A percentile compares a stretch with the other conserved stretches of the same genome.
phyloP scores from a whole-genome alignment of 257 asterid species.

The Petunia axillaris region DNA sequence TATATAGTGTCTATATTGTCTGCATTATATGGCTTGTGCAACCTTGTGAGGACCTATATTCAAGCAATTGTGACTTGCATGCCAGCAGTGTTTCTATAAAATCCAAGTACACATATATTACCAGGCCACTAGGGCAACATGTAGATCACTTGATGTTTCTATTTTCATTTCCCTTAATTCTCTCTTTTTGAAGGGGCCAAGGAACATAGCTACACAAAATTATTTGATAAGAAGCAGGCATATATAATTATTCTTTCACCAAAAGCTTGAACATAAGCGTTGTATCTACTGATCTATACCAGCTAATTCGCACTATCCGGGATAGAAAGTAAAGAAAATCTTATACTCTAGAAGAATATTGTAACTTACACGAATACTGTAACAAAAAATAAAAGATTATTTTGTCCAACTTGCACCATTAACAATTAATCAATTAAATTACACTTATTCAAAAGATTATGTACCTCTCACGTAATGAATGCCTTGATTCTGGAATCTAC shows the following conservation, averaged over 20 bases:
- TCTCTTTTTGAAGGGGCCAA: not conserved
- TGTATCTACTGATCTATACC: not conserved
- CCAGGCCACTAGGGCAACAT: not conserved
- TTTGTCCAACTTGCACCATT: constrained; percentile 7
- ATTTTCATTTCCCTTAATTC: not conserved
- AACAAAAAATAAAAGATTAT: not conserved
- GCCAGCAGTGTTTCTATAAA: not conserved
- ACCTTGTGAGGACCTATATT: not conserved
- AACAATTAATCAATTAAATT: not conserved
- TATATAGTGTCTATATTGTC: no score
- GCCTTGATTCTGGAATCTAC: not conserved
- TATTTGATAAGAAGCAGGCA: not conserved
- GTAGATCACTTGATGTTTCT: not conserved
- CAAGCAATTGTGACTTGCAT: no score
- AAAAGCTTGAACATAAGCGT: not conserved
- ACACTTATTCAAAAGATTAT: not conserved
- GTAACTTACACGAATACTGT: not conserved
- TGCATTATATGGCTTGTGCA: no score
- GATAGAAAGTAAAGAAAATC: not conserved
- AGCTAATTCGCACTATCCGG: not conserved
- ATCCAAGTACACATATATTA: not conserved
- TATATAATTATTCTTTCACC: not conserved
- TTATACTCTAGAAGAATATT: not conserved
- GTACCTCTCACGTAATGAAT: no score
- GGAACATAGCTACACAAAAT: not conserved